Evolutionary conservation across 1,139 yeast genomes (phyloP), one percentile per base, ranked within the genome.

Genomic region (Protomyces inundatus): DNA sequence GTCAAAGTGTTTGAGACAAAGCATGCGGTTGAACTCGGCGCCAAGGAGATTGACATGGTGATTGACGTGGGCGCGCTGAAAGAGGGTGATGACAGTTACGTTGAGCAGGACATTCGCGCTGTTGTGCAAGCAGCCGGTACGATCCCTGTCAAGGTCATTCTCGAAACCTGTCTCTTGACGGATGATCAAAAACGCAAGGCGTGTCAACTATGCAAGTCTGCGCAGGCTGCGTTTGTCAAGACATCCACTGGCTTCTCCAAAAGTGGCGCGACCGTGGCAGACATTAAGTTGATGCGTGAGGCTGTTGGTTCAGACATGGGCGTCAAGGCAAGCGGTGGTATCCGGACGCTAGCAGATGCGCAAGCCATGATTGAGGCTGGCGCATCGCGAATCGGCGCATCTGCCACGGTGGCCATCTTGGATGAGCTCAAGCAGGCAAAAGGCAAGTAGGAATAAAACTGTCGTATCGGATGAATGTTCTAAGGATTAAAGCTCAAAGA

Each of bases 401-500:
- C 39, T 6, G 54, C 54, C 9, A 51, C 34, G 9, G 54, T 51
- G 5, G 37, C 54, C 6, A 51, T 51, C 16, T 14, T 51, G 54
- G 54, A n/a, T 14, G 54, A 51, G 23, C 32, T 30, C 34, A 34
- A 34, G 6, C 10, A 6, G 23, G 23, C 23, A 23, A 23, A 23
- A 23, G 23, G 23, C 23, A 23, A 23, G 23, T 23, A 23, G 23
- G 23, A 23, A 23, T 23, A 23, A 1, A 23, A 23, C 23, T 23
- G 23, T 23, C 12, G 35, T 9, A 35, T 40, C 37, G 14, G 37
- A 16, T 14, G 37, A 37, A 12, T 36, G 14, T 6, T 45, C 42
- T 42, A 39, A 12, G 42, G 23, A 23, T 36, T 72, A 79, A 30
- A 83, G 73, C 70, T 79, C 82, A 79, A 82, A 84, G 63, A 80